Evolutionary conservation across 169 alveolate genomes (phyloP), one percentile per base, ranked within the genome.

Genomic region (Cryptosporidium sp.): DNA sequence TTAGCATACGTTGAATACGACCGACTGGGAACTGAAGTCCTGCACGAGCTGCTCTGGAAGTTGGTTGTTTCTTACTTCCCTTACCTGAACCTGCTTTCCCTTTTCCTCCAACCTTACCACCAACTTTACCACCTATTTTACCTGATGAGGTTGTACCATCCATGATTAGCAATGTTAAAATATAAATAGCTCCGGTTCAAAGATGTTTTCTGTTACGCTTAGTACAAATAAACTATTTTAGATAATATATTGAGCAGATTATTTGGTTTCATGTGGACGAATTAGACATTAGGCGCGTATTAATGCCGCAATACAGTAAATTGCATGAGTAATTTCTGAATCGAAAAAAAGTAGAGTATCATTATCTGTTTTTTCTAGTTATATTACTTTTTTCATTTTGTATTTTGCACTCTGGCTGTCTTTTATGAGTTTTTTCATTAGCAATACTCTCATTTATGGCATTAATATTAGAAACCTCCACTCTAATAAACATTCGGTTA

Each of bases 11-110:
- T 94, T 98, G 99, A 58, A 98, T 98, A 93, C 99, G 96, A 67
- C 99, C 99, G 39, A 98, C 99, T 51, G 99, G 99, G 93, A 98
- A 99, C 96, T 98, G 99, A 41, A 99, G 97, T 31, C 99, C 99
- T 31, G 99, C 99, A 91, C 99, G 97, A 37, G 98, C 98, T 31
- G 99, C 99, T 71, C 99, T 96, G 70, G 99, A 96, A 92, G 97
- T 97, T 16, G 99, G 99, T 69, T 98, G 96, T 91, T 97, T 98
- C 96, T 98, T 98, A 86, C 97, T 91, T 59, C 89, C 96, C 93
- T 97, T 97, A 50, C 99, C 99, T 43, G 97, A 94, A 62, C 98
- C 98, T 91, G 94, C 92, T 91, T 92, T 94, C 59, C 95, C 97
- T 80, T 94, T 95, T 45, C 97, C 97, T 70, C 97, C 97, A 26